Evolutionary conservation across 2,329 filamentous ascomycete genomes (phyloP), one percentile per base, ranked within the genome.

Genomic region (Endocalyx cinctus): DNA sequence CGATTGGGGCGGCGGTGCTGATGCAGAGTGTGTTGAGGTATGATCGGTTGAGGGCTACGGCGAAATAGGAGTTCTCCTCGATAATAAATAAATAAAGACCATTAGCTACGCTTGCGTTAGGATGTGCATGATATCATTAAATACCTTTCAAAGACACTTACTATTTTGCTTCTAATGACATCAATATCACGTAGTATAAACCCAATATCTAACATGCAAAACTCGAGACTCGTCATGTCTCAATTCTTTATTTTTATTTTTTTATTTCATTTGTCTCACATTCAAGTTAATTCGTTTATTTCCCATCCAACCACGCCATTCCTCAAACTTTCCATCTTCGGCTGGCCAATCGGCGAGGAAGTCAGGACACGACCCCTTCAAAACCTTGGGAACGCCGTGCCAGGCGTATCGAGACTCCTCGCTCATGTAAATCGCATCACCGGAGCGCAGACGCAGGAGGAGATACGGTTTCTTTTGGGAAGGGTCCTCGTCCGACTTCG

Each of bases 381-480:
- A 54, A 10, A 97, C 82, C 57, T 89, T 92, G 5, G 92, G 89
- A 10, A 97, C 88, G 10, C 86, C 89, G 63, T 97, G 92, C 90
- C 90, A 97, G 3, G 90, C 89, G 60, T 87, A 94, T 27, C 92
- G 72, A 4, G 86, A 83, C 37, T 79, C 70, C 14, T 83, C 75
- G 31, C 77, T 81, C 90, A 98, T 97, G 53, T 94, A 88, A 1
- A 97, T 78, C 1, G 81, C 87, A 63, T 96, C 90, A 0, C 92
- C 90, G 1, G 87, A 94, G 16, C 81, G 72, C 23, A 97, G 66
- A 15, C 83, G 71, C 22, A 94, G 54, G 3, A 81, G 62, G 5
- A 84, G 52, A 39, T 73, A 74, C 16, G 64, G 62, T 45, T 73
- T 75, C 5, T 8, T 8, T 8, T n/a, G n/a, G 20, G 20, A 8